Evolutionary conservation across 208 protist species (phyloP).

Genomic region (Trypanosoma platydactyli): DNA sequence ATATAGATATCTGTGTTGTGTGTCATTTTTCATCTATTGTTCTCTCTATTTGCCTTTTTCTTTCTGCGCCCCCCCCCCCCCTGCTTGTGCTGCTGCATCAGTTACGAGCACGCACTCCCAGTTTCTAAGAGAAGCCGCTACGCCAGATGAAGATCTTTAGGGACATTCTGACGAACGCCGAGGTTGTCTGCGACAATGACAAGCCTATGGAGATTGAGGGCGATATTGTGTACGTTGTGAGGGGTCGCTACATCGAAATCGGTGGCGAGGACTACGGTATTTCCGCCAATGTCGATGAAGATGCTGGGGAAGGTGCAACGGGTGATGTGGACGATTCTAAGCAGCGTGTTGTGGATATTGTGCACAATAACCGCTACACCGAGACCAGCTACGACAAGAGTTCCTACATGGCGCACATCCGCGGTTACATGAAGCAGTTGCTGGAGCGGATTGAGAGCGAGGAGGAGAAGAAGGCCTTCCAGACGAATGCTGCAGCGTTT

Average conservation of each 20-base stretch:
- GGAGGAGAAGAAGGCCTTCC: conserved; percentile 88
- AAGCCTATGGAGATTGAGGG: conserved; percentile 68
- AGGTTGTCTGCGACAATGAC: conserved; percentile 93
- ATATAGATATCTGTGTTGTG: too few species aligned
- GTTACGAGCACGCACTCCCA: background rate
- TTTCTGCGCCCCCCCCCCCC: background rate
- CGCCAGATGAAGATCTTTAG: conserved; percentile 85
- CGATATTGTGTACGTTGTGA: conserved; percentile 82
- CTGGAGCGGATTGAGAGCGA: conserved; percentile 81
- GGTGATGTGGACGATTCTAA: conserved; percentile 81
- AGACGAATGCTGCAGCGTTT: conserved; percentile 81
- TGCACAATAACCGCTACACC: conserved; percentile 91
- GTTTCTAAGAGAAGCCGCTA: background rate
- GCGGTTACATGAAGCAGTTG: conserved; percentile 90
- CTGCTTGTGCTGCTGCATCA: background rate
- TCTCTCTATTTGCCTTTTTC: conserved; percentile 1
- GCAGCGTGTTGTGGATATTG: conserved; percentile 83
- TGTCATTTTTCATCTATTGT: background rate
- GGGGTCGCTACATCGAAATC: conserved; percentile 86
- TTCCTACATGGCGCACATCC: conserved; percentile 92
- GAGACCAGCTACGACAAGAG: conserved; percentile 94
- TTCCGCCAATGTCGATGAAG: conserved; percentile 89
- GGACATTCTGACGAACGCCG: conserved; percentile 84
- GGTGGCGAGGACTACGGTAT: conserved; percentile 91
- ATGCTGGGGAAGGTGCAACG: conserved; percentile 81